These are phyloP conservation scores for Pythium grandisporangium DNA, from an alignment of 352 stramenopile species.

Conservation along the genomic window DNA sequence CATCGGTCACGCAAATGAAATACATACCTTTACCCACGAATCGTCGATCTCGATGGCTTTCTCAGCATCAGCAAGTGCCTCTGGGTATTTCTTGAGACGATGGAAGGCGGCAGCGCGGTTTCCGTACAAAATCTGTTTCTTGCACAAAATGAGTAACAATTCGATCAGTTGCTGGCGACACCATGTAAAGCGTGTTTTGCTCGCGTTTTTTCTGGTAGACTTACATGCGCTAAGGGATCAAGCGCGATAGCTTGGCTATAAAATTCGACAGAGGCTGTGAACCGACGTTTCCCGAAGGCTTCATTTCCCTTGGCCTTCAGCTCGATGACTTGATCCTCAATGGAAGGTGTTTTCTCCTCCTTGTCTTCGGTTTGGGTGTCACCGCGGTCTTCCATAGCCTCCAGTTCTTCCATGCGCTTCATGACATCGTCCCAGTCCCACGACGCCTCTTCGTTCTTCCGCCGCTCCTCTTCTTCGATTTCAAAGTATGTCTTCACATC, in stretches of 20 bases:
- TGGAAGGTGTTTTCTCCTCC: conserved; percentile 18
- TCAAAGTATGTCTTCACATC: conserved; percentile 81
- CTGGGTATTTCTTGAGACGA: conserved; percentile 55
- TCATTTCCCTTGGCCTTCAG: conserved; percentile 74
- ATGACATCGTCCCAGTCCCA: conserved; percentile 86
- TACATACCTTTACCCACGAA: conserved; percentile 63
- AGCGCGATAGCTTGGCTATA: conserved; percentile 86
- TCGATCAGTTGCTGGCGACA: too few species aligned
- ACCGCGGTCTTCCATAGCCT: conserved; percentile 45
- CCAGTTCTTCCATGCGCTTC: conserved; percentile 78
- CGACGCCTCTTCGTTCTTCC: conserved; percentile 40
- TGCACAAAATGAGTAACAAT: too few species aligned
- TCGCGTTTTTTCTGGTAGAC: too few species aligned
- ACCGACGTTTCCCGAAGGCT: conserved; percentile 65
- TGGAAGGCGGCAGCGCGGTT: conserved; percentile 74
- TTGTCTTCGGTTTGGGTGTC: conserved; percentile 19
- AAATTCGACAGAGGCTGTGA: conserved; percentile 64
- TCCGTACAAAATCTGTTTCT: conserved; percentile 75
- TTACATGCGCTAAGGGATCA: conserved; percentile 60
- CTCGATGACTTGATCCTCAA: conserved; percentile 21
- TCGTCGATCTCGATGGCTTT: conserved; percentile 48
- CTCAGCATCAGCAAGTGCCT: conserved; percentile 60
- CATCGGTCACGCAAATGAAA: background rate
- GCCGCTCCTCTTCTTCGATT: conserved; percentile 69
- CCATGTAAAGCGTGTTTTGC: too few species aligned